A percentile compares a stretch with the other conserved stretches of the same genome.
Conservation (phyloP, 805 yeast genomes). For the Zygoascus bituminiphila region DNA sequence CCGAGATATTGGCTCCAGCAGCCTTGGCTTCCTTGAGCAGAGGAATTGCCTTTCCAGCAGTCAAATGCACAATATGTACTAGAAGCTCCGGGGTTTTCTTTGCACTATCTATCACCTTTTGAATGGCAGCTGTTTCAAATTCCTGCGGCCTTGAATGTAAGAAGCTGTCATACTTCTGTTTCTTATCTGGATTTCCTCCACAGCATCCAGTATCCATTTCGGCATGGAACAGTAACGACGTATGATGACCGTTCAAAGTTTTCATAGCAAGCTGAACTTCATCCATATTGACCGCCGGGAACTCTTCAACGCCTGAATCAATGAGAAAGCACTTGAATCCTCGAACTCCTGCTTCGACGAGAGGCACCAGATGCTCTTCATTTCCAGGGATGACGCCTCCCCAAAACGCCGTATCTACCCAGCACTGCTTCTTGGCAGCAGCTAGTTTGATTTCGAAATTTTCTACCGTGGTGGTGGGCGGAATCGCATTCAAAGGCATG, state of each 20-base stretch:
- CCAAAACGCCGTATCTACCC: slow-evolving; percentile 96
- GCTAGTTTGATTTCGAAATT: slow-evolving; percentile 66
- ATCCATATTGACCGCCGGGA: slow-evolving; percentile 65
- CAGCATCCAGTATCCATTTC: slow-evolving; percentile 49
- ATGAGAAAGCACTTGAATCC: slow-evolving; percentile 92
- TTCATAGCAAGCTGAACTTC: slow-evolving; percentile 64
- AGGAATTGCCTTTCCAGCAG: slow-evolving; percentile 78
- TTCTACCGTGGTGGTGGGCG: slow-evolving; percentile 82
- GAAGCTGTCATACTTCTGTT: slow-evolving; percentile 60
- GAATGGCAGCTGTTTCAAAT: slow-evolving; percentile 79
- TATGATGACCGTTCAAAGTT: slow-evolving; percentile 49
- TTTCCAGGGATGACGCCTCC: slow-evolving; percentile 88
- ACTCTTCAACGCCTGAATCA: slow-evolving; percentile 94
- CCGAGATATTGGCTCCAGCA: slow-evolving; percentile 41
- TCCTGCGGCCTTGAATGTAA: slow-evolving; percentile 81
- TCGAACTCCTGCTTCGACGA: slow-evolving; percentile 78
- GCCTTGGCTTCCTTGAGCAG: slow-evolving; percentile 56
- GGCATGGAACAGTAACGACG: slow-evolving; percentile 87
- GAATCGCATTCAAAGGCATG: slow-evolving; percentile 94
- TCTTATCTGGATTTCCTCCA: slow-evolving; percentile 19
- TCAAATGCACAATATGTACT: slow-evolving; percentile 84
- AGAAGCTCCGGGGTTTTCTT: slow-evolving; percentile 30
- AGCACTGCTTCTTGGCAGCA: slow-evolving; percentile 74
- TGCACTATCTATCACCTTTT: slow-evolving; percentile 58
- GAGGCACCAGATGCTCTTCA: slow-evolving; percentile 57